These are phyloP conservation scores for Diaporthe vexans DNA, from an alignment of 2,329 filamentous ascomycete genomes.

Conservation along the genomic window DNA sequence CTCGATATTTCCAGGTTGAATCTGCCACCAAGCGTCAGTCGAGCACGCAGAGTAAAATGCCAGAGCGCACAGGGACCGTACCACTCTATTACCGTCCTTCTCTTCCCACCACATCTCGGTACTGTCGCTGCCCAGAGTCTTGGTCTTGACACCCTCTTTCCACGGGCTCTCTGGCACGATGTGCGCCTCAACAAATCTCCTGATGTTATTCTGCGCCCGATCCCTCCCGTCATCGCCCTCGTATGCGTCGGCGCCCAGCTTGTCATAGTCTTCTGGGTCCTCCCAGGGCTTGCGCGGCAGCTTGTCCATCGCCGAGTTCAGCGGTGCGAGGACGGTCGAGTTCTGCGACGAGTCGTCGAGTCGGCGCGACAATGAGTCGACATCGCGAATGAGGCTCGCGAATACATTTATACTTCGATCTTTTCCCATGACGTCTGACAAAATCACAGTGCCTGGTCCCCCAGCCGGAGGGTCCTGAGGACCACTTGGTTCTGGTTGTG, in stretches of 20 bases:
- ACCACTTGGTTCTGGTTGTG: slow-evolving; percentile 39
- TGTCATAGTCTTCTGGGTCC: slow-evolving; percentile 78
- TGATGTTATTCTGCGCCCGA: slow-evolving; percentile 81
- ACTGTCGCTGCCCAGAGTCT: slow-evolving; percentile 71
- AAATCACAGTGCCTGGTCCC: slow-evolving; percentile 69
- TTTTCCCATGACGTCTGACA: slow-evolving; percentile 87
- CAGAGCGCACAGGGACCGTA: slow-evolving; percentile 57
- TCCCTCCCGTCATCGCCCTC: slow-evolving; percentile 81
- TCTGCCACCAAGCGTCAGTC: slow-evolving; percentile 56
- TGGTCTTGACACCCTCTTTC: slow-evolving; percentile 74
- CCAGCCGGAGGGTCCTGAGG: slow-evolving; percentile 46
- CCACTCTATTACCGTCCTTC: slow-evolving; percentile 75
- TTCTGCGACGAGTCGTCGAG: slow-evolving; percentile 77
- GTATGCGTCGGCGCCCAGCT: slow-evolving; percentile 79
- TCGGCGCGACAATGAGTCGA: slow-evolving; percentile 76
- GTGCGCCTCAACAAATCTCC: slow-evolving; percentile 88
- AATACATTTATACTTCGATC: slow-evolving; percentile 87
- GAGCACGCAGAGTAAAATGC: neutral
- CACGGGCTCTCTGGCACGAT: slow-evolving; percentile 83
- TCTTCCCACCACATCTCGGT: slow-evolving; percentile 87
- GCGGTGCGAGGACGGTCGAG: slow-evolving; percentile 88
- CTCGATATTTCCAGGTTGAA: slow-evolving; percentile 85
- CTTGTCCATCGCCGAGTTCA: slow-evolving; percentile 83
- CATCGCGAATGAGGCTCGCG: slow-evolving; percentile 82
- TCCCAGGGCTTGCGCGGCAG: slow-evolving; percentile 92